Evolutionary conservation across 306 rosid species (phyloP), one percentile per base, ranked within the genome.

Genomic region (Hippophae gyantsensis): DNA sequence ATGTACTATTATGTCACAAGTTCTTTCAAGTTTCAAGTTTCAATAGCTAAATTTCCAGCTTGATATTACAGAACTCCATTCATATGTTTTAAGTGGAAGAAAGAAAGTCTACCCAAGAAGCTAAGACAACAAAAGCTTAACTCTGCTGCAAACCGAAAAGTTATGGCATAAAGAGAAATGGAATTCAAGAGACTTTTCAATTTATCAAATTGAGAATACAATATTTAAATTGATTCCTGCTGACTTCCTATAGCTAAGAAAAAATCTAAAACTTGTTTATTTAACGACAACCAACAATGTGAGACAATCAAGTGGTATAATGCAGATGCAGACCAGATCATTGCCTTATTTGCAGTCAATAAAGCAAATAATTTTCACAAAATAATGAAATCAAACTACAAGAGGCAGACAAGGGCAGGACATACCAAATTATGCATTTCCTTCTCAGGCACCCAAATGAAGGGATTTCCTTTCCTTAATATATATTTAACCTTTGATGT

Each of bases 341-440:
- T 18, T 43, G n/a, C 12, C 11, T 43, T 10, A 3, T 43, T 10
- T 43, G 8, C 7, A 43, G 10, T 40, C 62, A 43, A 58, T 13
- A 44, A 58, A 13, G n/a, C 6, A 43, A 14, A 58, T 5, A 8
- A 44, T 9, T 23, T 9, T 9, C 13, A 8, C 42, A 6, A 38
- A 27, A 0, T 18, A 4, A 63, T 9, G 45, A 68, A 42, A 46
- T 14, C 1, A 56, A 25, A 62, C 42, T 13, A 61, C 41, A 38
- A 9, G 2, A 43, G 1, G 13, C 13, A 63, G 23, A 67, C 18
- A 9, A 3, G 25, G 1, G 13, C 13, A 63, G 23, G 64, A 56
- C 70, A 54, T 81, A 90, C 98, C 95, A 85, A 82, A 72, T 83
- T 85, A 68, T 90, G 98, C 64, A 87, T 74, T 64, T 85, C 95